phyloP scores from a whole-genome alignment of 2,329 filamentous ascomycete species.

The Fusarium redolens region DNA sequence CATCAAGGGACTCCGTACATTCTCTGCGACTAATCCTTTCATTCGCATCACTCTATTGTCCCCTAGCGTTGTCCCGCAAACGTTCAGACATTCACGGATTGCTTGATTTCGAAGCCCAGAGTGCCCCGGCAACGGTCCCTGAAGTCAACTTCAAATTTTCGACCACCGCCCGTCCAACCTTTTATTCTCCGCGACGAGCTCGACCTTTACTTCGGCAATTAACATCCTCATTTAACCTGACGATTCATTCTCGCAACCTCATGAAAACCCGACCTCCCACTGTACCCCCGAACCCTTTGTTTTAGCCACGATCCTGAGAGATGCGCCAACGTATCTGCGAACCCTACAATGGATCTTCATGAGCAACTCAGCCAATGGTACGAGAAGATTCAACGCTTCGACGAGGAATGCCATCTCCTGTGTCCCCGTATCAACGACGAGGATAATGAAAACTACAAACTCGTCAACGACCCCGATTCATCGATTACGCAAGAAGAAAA shows the following conservation, averaged over 20 bases:
- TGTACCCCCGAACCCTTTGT: slow-evolving; percentile 5
- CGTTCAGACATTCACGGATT: slow-evolving; percentile 10
- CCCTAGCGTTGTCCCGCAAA: background rate
- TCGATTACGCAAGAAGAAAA: slow-evolving; percentile 64
- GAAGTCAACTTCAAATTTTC: slow-evolving; percentile 13
- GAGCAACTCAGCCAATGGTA: slow-evolving; percentile 58
- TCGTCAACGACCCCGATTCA: slow-evolving; percentile 61
- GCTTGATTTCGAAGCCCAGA: slow-evolving; percentile 17
- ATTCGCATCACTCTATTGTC: slow-evolving; percentile 3
- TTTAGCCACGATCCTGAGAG: slow-evolving; percentile 22
- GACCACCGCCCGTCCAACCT: background rate
- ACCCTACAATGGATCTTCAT: slow-evolving; percentile 52
- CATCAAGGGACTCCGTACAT: background rate
- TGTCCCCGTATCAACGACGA: slow-evolving; percentile 74
- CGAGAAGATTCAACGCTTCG: slow-evolving; percentile 57
- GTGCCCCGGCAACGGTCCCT: slow-evolving; percentile 31
- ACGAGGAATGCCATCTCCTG: slow-evolving; percentile 69
- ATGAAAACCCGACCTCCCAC: slow-evolving; percentile 15
- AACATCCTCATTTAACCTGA: background rate
- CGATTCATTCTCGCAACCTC: background rate
- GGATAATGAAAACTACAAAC: slow-evolving; percentile 70
- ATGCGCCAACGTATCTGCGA: slow-evolving; percentile 30
- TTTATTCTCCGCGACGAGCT: background rate
- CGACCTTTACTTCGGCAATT: background rate
- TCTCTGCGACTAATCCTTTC: background rate